A percentile compares a stretch with the other conserved stretches of the same genome.
phyloP scores from a whole-genome alignment of 768 basidiomycete genomes.

The Ramaria rubella region DNA sequence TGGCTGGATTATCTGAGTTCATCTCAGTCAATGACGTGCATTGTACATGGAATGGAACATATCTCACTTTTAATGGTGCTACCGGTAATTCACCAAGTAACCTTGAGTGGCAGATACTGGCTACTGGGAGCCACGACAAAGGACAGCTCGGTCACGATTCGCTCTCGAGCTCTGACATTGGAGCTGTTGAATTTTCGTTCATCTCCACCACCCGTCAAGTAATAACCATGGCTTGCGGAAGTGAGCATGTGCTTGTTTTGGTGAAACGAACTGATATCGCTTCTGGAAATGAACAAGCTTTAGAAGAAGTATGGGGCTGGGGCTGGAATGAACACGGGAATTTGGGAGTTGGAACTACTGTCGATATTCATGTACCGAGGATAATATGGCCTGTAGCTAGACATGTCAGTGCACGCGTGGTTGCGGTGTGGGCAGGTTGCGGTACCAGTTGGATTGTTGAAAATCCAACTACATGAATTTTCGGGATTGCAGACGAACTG shows the following conservation, averaged over 20 bases:
- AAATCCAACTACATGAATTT: too few relatives aligned
- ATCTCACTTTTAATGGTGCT: conserved; percentile 30
- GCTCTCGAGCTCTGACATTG: conserved; percentile 8
- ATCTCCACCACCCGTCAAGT: conserved; percentile 16
- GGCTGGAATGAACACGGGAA: conserved; percentile 99
- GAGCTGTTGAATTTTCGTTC: conserved; percentile 28
- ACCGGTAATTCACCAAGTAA: conserved; percentile 2
- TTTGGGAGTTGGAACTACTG: conserved; percentile 58
- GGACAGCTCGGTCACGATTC: conserved; percentile 57
- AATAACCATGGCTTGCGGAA: conserved; percentile 57
- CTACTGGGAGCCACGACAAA: conserved; percentile 48
- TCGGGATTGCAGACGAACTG: not conserved
- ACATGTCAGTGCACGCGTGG: conserved; percentile 11
- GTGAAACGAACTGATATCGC: not conserved
- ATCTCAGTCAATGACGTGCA: conserved; percentile 25
- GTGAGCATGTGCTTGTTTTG: conserved; percentile 68
- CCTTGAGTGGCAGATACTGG: conserved; percentile 26
- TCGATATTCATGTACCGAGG: conserved; percentile 44
- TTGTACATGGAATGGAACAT: conserved; percentile 83
- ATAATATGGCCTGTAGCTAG: conserved; percentile 44
- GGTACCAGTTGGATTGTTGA: conserved; percentile 43
- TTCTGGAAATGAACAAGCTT: not conserved
- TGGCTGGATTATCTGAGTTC: conserved; percentile 30
- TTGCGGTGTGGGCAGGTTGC: conserved; percentile 41
- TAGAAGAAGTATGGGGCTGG: conserved; percentile 69